These are phyloP conservation scores for Mariannaea sp. DNA, from an alignment of 2,329 filamentous ascomycete genomes.

Conservation along the genomic window DNA sequence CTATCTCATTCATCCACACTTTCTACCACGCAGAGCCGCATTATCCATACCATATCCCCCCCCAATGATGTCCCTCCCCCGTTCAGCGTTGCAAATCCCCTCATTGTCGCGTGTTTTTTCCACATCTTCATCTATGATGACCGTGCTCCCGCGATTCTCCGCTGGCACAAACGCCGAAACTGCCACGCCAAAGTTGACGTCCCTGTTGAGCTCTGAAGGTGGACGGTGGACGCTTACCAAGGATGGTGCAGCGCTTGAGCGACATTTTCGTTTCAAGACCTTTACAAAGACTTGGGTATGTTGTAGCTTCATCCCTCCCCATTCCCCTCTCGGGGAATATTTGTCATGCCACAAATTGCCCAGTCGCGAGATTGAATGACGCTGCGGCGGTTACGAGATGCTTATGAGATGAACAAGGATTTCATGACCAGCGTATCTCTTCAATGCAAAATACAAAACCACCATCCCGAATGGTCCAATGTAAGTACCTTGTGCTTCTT, in stretches of 20 bases:
- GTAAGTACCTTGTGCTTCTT: constrained; percentile 47
- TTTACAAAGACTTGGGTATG: constrained; percentile 69
- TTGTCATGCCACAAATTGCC: too few relatives aligned
- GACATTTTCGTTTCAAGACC: constrained; percentile 66
- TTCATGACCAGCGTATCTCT: constrained; percentile 76
- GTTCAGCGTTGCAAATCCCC: constrained; percentile 13
- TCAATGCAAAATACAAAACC: constrained; percentile 69
- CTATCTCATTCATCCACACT: constrained; percentile 3
- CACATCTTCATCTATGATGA: constrained; percentile 32
- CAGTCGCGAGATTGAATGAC: neutral
- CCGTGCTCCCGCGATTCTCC: constrained; percentile 48
- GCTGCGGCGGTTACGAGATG: neutral
- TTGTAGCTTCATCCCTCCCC: too few relatives aligned
- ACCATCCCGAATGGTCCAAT: constrained; percentile 80
- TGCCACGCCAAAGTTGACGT: constrained; percentile 43
- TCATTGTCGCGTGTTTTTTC: constrained; percentile 20
- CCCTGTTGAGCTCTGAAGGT: constrained; percentile 48
- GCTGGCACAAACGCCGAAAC: constrained; percentile 50
- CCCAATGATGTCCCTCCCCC: constrained; percentile 24
- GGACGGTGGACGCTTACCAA: constrained; percentile 56
- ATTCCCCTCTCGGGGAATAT: too few relatives aligned
- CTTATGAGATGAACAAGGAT: constrained; percentile 51
- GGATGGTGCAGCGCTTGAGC: constrained; percentile 60
- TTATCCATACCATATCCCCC: constrained; percentile 1
- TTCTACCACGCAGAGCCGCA: neutral